Base-by-base conservation (phyloP, 345 rosid genomes). In the Arabidopsis arenosa region DNA sequence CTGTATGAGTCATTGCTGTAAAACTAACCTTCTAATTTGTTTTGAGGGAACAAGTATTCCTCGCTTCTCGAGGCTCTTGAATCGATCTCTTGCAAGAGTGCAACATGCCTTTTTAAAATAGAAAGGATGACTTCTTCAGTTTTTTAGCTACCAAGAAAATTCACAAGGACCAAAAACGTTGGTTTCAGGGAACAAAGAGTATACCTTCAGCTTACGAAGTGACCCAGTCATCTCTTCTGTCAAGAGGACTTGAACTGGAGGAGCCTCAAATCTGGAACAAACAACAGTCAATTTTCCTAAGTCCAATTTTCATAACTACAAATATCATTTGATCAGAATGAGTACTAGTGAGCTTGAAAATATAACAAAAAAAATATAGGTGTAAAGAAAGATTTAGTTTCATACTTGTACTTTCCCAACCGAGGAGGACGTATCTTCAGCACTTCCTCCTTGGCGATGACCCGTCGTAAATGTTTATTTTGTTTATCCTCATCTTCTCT, bases 211-310 rank as follows among this genome's bases (percentile, higher is more conserved):
- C 76, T 90, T 86, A 11, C 93, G 93, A 44, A 92, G 89, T 69
- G 99, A 95, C 33, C 98, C 98, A 2, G 91, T 92, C 70, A 95
- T 87, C 75, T 95, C 98, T 83, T 95, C 99, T 33, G 93, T 86
- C 66, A 95, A 84, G 17, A 92, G 85, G 41, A 95, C 99, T 73
- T 92, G 96, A 64, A 84, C 71, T 36, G 98, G 97, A 66, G 99
- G 91, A 54, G 98, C 88, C 81, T 81, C 86, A 78, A 83, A 93
- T 77, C 95, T 90, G 80, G 36, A 82, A 76, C 33, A 72, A 57
- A 49, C 32, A 68, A 21, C 32, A 58, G 21, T 45, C 65, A 75
- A 9, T 23, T 4, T 5, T 15, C 12, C 40, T 21, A 52, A 7
- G 48, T 49, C 28, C 49, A 33, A 57, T 12, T 21, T 48, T 23